Conservation (phyloP, 1,284 basidiomycete genomes). For the Papiliotrema fonsecae region DNA sequence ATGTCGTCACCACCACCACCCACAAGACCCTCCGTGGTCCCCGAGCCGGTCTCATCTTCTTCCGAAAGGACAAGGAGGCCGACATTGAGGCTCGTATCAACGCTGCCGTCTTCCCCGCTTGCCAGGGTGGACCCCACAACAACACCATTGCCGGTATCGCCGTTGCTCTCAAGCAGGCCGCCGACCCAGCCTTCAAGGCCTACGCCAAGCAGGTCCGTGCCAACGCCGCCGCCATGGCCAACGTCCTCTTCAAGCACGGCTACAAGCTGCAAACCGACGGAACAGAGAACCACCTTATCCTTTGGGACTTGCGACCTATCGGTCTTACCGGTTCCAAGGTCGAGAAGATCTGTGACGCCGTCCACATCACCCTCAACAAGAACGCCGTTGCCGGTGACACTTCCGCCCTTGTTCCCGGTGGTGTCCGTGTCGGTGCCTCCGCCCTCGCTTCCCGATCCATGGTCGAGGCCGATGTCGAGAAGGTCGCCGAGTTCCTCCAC, state of each 20-base stretch:
- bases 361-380: constrained; percentile 91
- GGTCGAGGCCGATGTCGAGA: constrained; percentile 74
- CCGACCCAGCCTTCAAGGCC: constrained; percentile 81
- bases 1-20: constrained; percentile 94
- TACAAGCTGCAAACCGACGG: constrained; percentile 97
- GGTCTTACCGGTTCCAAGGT: constrained; percentile 96
- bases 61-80: constrained; percentile 82
- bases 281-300: constrained; percentile 95
- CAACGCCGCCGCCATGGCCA: constrained; percentile 74
- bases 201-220: constrained; percentile 94
- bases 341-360: constrained; percentile 95
- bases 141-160: constrained; percentile 97
- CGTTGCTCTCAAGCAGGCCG: constrained; percentile 89
- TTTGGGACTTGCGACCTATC: constrained; percentile 95
- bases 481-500: constrained; percentile 87
- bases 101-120: constrained; percentile 98
- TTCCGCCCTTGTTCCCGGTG: constrained; percentile 93
- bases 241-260: constrained; percentile 65
- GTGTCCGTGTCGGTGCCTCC: constrained; percentile 92
- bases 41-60: constrained; percentile 98
- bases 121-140: constrained; percentile 99
- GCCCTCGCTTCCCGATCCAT: constrained; percentile 94
- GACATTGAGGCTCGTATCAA: constrained; percentile 94
- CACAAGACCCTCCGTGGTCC: constrained; percentile 99
- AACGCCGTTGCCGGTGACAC: constrained; percentile 95